A percentile compares a stretch with the other conserved stretches of the same genome.
These are phyloP conservation scores for Gracilaria vermiculophylla DNA, from an alignment of 23 red algal genomes.

Conservation along the genomic window DNA sequence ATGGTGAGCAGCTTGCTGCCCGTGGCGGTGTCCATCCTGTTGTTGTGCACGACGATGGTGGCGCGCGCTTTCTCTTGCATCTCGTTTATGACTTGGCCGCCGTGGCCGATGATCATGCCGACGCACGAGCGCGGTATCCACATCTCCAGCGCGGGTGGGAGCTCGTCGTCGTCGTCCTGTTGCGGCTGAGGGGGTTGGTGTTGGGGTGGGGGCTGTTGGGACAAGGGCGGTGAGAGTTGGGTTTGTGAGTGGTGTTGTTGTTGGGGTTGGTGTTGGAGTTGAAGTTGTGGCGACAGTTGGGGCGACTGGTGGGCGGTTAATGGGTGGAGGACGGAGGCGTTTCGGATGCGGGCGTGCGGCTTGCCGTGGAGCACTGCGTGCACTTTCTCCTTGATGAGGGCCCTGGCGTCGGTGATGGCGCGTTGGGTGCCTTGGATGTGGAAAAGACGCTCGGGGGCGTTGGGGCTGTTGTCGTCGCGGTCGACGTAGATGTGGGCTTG, in stretches of 20 bases:
- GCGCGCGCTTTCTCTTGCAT: slow-evolving; percentile 78
- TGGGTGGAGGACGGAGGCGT: slow-evolving; percentile 1
- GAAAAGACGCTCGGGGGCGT: slow-evolving; percentile 62
- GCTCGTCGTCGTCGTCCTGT: slow-evolving; percentile 40
- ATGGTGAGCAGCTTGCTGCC: slow-evolving; percentile 86
- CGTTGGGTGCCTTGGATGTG: slow-evolving; percentile 38
- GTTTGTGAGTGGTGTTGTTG: neutral
- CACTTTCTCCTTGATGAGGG: slow-evolving; percentile 79
- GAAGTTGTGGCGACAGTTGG: neutral
- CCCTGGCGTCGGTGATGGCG: slow-evolving; percentile 36
- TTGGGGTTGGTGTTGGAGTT: neutral
- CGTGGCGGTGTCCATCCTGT: slow-evolving; percentile 48
- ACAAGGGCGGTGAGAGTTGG: neutral
- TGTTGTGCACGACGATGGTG: slow-evolving; percentile 83
- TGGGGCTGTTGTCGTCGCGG: slow-evolving; percentile 66
- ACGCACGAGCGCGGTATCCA: slow-evolving; percentile 85
- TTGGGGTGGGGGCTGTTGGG: neutral
- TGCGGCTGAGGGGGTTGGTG: neutral
- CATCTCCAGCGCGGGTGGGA: slow-evolving; percentile 56
- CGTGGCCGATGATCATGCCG: slow-evolving; percentile 77
- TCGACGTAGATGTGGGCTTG: slow-evolving; percentile 76
- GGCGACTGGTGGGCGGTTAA: neutral
- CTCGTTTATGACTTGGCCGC: slow-evolving; percentile 73
- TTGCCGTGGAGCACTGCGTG: slow-evolving; percentile 68
- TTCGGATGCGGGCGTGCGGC: slow-evolving; percentile 36